A percentile compares a stretch with the other conserved stretches of the same genome.
phyloP scores from a whole-genome alignment of 1,284 basidiomycete genomes.

The Schizophyllum commune region DNA sequence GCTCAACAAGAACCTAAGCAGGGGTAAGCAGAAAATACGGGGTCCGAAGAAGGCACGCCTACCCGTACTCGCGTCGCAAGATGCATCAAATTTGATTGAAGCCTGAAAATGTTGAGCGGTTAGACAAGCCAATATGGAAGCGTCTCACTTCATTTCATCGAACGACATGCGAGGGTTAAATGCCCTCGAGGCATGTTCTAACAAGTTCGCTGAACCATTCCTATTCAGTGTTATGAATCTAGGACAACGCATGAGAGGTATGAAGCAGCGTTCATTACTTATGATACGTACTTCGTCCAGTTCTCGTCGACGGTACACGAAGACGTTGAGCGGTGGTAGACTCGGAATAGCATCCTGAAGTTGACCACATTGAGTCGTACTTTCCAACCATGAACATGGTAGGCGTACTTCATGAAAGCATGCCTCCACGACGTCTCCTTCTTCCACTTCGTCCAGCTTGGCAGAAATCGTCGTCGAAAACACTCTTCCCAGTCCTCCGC shows the following conservation, averaged over 20 bases:
- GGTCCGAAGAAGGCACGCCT: conserved; percentile 15
- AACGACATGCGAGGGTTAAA: conserved; percentile 62
- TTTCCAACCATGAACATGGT: conserved; percentile 1
- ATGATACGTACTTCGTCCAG: conserved; percentile 60
- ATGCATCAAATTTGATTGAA: conserved; percentile 57
- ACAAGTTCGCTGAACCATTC: conserved; percentile 63
- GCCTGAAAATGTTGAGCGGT: conserved; percentile 25
- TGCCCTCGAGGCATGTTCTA: conserved; percentile 55
- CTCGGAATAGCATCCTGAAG: conserved; percentile 46
- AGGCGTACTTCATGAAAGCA: conserved; percentile 48
- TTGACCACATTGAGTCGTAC: neutral
- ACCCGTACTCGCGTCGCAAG: conserved; percentile 56
- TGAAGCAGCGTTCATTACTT: neutral
- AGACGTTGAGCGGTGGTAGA: conserved; percentile 58
- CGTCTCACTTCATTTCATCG: conserved; percentile 64
- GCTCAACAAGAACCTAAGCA: conserved; percentile 54
- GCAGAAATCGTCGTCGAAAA: conserved; percentile 61
- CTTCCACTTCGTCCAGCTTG: conserved; percentile 64
- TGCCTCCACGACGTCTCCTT: conserved; percentile 54
- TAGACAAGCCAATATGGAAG: neutral
- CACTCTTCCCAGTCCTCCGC: conserved; percentile 63
- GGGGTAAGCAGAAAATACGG: conserved; percentile 4
- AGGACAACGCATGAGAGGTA: conserved; percentile 12
- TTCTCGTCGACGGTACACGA: conserved; percentile 71
- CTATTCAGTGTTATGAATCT: conserved; percentile 70